Evolutionary conservation across 192 early-diverging fungal species (phyloP), one percentile per base, ranked within the genome.

Genomic region (Blastocladiella britannica): DNA sequence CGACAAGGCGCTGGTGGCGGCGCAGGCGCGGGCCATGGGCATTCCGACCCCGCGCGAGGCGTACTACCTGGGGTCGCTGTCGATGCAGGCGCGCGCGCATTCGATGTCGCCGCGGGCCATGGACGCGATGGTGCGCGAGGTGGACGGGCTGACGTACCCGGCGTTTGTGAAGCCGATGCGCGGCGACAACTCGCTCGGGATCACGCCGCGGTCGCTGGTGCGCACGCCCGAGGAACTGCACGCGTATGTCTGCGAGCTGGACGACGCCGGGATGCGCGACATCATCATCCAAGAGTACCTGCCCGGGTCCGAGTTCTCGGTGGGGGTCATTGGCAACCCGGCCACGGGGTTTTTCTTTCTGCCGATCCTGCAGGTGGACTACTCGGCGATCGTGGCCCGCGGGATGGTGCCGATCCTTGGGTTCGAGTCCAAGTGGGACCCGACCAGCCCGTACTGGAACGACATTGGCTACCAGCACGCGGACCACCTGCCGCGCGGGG

Each of bases 161-260:
- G 72, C 72, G 7, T 77, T 77, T 57, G 68, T 77, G 54, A 77
- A 77, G 51, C 75, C 75, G 8, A 60, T 75, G 52, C 72, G 72
- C 53, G 75, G 75, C 20, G 75, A 77, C 68, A 77, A 77, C 63
- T 73, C 70, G 22, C 71, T 77, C 26, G 75, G 75, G 12, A 77
- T 77, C 28, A 77, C 75, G 0, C 12, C 43, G 26, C 63, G 72
- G 24, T 70, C 70, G 23, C 70, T 77, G 43, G 72, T 75, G 25
- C 52, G 60, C 43, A 65, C 63, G 54, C 51, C 47, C 20, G 18
- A 54, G 4, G 71, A 76, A 27, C 61, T 74, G 24, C 59, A 61
- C n/a, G 26, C 67, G 12, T 76, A 76, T 58, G 63, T 73, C 55
- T 54, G 54, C 23, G 71, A 73, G 52, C 61, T 76, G 5, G 15